Evolutionary conservation across 106 monocot genomes (phyloP).

Genomic region (Narthecium ossifragum): DNA sequence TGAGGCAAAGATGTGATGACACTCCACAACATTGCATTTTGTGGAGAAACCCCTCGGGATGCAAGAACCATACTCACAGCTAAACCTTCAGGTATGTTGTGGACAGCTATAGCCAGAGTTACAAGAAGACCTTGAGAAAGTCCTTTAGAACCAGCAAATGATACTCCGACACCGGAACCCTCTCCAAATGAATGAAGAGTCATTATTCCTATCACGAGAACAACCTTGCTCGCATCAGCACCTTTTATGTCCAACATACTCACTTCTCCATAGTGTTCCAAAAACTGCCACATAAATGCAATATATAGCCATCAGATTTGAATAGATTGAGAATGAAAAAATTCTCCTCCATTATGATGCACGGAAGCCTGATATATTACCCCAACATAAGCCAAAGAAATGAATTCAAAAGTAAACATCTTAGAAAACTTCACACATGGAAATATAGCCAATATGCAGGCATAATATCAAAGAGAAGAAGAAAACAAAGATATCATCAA

Average conservation of each 20-base stretch:
- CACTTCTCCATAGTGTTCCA: conserved; percentile 91
- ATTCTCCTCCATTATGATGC: too few species aligned
- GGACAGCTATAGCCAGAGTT: conserved; percentile 92
- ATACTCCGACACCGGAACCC: conserved; percentile 97
- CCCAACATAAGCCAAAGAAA: too few species aligned
- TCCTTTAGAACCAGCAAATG: conserved; percentile 93
- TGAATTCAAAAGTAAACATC: too few species aligned
- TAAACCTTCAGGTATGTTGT: conserved; percentile 98
- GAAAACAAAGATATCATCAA: too few species aligned
- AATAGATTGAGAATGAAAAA: too few species aligned
- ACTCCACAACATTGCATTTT: conserved; percentile 98
- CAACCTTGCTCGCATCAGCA: conserved; percentile 92
- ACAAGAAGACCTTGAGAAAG: conserved; percentile 89
- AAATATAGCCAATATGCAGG: too few species aligned
- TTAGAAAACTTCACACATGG: too few species aligned
- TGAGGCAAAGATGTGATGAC: conserved; percentile 96
- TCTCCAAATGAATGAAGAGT: conserved; percentile 99
- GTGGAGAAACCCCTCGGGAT: conserved; percentile 89
- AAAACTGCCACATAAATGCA: conserved; percentile 40
- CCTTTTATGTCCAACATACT: conserved; percentile 99
- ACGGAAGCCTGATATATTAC: too few species aligned
- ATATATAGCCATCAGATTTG: too few species aligned
- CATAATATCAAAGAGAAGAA: too few species aligned
- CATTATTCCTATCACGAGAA: conserved; percentile 97
- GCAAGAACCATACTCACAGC: conserved; percentile 98